Evolutionary conservation across 2,329 filamentous ascomycete genomes (phyloP).

Genomic region (Fusarium sterilihyphosum): DNA sequence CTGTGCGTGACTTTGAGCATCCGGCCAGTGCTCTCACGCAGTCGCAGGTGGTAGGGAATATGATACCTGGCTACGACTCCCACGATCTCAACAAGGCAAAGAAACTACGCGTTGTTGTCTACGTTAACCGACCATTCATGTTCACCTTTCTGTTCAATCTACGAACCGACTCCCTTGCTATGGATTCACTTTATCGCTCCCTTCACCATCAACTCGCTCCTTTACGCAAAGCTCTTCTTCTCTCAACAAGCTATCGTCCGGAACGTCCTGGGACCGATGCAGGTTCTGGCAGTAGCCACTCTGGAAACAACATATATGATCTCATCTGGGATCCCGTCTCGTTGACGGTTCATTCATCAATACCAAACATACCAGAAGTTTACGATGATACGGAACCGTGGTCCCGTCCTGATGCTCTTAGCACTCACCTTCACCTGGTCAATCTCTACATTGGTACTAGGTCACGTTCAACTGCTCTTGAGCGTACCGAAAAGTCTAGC

Average conservation of each 20-base stretch:
- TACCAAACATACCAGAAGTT: slow-evolving; percentile 71
- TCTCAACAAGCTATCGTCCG: slow-evolving; percentile 67
- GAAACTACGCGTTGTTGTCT: slow-evolving; percentile 75
- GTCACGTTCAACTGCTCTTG: slow-evolving; percentile 56
- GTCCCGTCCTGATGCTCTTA: slow-evolving; percentile 71
- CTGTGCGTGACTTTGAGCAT: slow-evolving; percentile 57
- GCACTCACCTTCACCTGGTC: slow-evolving; percentile 72
- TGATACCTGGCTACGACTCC: slow-evolving; percentile 46
- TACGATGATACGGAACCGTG: slow-evolving; percentile 52
- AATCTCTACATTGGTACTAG: slow-evolving; percentile 62
- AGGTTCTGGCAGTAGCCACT: slow-evolving; percentile 36
- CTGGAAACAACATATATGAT: slow-evolving; percentile 62
- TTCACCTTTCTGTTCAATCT: slow-evolving; percentile 77
- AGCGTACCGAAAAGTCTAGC: slow-evolving; percentile 72
- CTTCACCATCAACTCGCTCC: slow-evolving; percentile 70
- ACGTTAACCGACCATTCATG: slow-evolving; percentile 79
- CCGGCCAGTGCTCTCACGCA: slow-evolving; percentile 46
- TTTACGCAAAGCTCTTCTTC: slow-evolving; percentile 64
- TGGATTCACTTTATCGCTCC: slow-evolving; percentile 65
- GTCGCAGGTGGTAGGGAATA: slow-evolving; percentile 49
- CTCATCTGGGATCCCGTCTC: slow-evolving; percentile 69
- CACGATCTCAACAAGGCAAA: slow-evolving; percentile 65
- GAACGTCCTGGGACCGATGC: slow-evolving; percentile 52
- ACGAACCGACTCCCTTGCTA: slow-evolving; percentile 66
- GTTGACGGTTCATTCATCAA: slow-evolving; percentile 68